These are phyloP conservation scores for Perkinsus olseni DNA, from an alignment of 169 alveolate species.

Conservation along the genomic window DNA sequence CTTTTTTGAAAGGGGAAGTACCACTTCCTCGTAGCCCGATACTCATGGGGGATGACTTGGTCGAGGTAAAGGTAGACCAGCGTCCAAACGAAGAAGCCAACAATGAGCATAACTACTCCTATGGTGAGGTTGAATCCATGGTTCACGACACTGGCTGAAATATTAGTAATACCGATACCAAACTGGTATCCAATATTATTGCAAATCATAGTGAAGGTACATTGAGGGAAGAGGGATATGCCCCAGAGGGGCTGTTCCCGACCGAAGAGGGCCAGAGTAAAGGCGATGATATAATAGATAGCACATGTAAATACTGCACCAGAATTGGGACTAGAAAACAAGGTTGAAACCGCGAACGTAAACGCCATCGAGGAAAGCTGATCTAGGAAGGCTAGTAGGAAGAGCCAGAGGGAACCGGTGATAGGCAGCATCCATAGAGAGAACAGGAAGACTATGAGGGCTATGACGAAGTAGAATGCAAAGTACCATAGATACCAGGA, in stretches of 20 bases:
- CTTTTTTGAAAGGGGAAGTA: conserved; percentile 29
- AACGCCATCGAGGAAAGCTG: conserved; percentile 26
- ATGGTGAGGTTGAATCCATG: not conserved
- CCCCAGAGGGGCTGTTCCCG: not conserved
- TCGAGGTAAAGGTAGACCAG: conserved; percentile 38
- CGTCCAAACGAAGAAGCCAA: not conserved
- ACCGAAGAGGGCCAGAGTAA: not conserved
- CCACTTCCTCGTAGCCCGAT: conserved; percentile 45
- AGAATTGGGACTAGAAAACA: conserved; percentile 27
- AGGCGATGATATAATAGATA: not conserved
- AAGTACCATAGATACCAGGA: conserved; percentile 49
- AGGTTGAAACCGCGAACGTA: conserved; percentile 34
- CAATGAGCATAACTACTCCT: not conserved
- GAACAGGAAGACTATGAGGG: conserved; percentile 12
- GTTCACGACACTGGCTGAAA: not conserved
- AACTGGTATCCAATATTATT: not conserved
- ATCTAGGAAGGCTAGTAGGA: conserved; percentile 27
- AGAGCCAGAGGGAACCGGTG: conserved; percentile 26
- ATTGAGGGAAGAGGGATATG: not conserved
- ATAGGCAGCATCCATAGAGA: not conserved
- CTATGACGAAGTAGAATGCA: conserved; percentile 21
- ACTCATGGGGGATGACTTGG: conserved; percentile 44
- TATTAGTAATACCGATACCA: not conserved
- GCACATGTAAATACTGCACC: not conserved
- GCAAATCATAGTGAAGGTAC: not conserved